Evolutionary conservation across 257 asterid genomes (phyloP), one percentile per base, ranked within the genome.

Genomic region (Solanum chilense): DNA sequence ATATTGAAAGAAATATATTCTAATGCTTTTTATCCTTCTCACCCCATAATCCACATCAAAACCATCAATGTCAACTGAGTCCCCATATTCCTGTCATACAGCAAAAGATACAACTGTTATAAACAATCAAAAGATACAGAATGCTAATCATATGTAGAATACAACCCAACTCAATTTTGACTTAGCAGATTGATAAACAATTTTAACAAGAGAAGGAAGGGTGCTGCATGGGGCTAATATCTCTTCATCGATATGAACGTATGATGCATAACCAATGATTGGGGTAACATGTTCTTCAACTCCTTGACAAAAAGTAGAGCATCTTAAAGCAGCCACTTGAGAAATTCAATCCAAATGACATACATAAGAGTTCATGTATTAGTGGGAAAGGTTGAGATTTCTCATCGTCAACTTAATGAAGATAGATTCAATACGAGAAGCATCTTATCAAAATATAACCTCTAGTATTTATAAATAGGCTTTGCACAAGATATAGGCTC

Each of bases 21-120:
- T 77, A 27, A 29, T 31, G n/a, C 35, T 37, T 81, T 52, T 44
- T 52, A 86, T 90, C 75, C 49, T 42, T 83, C 95, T 91, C 86
- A 95, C 98, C 98, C 98, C 99, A 74, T 94, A 96, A 70, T 96
- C 99, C 82, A 96, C 93, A 81, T 96, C 98, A 74, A 49, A 96
- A 88, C 97, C 98, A 86, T 94, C 96, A 64, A 96, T 88, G 56
- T 96, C 99, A 62, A 96, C 91, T 12, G 94, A 87, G 89, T 96
- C 99, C 12, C 98, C 98, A 91, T 94, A 96, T 88, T 94, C 98
- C 99, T 95, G 89, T 41, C 87, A 86, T 29, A 41, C 45, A 87
- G 86, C 42, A 20, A 44, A 84, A 64, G 83, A 45, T 82, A 31
- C 14, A 90, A 39, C 60, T 47, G 29, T 29, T 29, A 16, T 11